Evolutionary conservation across 192 early-diverging fungal genomes (phyloP).

Genomic region (Gorgonomyces haynaldii): DNA sequence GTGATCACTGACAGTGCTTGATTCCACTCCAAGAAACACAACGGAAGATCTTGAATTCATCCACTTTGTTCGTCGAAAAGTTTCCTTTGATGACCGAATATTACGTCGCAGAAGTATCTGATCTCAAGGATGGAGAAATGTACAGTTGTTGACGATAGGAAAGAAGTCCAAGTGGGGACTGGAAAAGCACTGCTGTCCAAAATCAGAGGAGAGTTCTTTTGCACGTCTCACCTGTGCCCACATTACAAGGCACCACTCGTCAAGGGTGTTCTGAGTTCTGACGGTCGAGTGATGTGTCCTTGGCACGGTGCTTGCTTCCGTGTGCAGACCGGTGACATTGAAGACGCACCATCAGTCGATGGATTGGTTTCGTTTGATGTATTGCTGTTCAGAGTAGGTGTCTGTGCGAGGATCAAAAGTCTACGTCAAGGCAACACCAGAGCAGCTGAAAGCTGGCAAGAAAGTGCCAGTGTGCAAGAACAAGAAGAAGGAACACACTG

Average conservation of each 20-base stretch:
- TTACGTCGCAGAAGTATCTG: slow-evolving; percentile 2
- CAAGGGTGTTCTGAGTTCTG: slow-evolving; percentile 17
- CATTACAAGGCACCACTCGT: slow-evolving; percentile 28
- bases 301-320: slow-evolving; percentile 35
- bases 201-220: slow-evolving; percentile 16
- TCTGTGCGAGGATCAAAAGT: slow-evolving; percentile 1
- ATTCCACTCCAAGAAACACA: too few species aligned
- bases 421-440: slow-evolving; percentile 2
- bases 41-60: too few species aligned
- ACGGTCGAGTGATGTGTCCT: slow-evolving; percentile 30
- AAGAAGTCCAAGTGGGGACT: slow-evolving; percentile 4
- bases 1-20: too few species aligned
- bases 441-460: slow-evolving; percentile 6
- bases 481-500: background rate
- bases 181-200: slow-evolving; percentile 16
- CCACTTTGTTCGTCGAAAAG: too few species aligned
- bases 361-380: slow-evolving; percentile 8
- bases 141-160: background rate
- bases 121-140: slow-evolving; percentile 11
- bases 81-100: slow-evolving; percentile 10
- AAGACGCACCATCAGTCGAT: slow-evolving; percentile 24
- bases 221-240: slow-evolving; percentile 20
- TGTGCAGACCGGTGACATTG: slow-evolving; percentile 28
- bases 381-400: background rate
- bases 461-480: slow-evolving; percentile 7